Base-by-base conservation (phyloP, 306 rosid species). In the Vachellia pachyceras region DNA sequence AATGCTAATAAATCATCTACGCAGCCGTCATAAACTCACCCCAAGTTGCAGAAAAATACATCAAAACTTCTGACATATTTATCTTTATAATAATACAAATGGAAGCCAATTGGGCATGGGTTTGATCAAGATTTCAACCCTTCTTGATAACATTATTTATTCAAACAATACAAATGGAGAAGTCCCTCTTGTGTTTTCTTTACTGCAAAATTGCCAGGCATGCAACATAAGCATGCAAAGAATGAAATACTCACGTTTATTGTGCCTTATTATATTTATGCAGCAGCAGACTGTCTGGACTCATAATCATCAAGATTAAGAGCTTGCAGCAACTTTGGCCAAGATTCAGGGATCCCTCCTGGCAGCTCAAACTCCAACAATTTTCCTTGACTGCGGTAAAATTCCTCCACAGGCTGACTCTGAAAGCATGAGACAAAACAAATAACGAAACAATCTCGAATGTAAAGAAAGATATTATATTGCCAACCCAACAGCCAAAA, bases 171-270 rank as follows among this genome's bases (percentile, higher is more conserved):
- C 76, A 78, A 52, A 13, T 54, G 47, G 66, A 80, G 82, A 60
- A 75, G 81, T 67, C 78, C 69, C 66, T 20, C 67, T 80, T 76
- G 17, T 70, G 70, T 75, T 80, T 58, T 55, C 66, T 79, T 82
- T 67, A 71, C 81, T 72, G 73, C 91, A 87, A 91, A 89, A 85
- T 80, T 88, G 90, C 7, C 81, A 74, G 68, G 87, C 88, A 73
- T 82, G 91, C 85, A 77, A 77, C 52, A 63, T 55, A 82, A 64
- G 83, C 70, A 87, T 45, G 90, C 86, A 85, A 85, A 89, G 86
- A 93, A 88, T 91, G 83, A 79, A 69, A 76, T 82, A 82, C 87
- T 84, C 66, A 86, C 86, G 80, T 60, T 69, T 75, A 82, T 74
- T 47, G 75, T 75, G 52, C 71, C 77, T 77, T 37, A 74, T 69